Base-by-base conservation (phyloP, 306 rosid species). In the Citrullus amarus region DNA sequence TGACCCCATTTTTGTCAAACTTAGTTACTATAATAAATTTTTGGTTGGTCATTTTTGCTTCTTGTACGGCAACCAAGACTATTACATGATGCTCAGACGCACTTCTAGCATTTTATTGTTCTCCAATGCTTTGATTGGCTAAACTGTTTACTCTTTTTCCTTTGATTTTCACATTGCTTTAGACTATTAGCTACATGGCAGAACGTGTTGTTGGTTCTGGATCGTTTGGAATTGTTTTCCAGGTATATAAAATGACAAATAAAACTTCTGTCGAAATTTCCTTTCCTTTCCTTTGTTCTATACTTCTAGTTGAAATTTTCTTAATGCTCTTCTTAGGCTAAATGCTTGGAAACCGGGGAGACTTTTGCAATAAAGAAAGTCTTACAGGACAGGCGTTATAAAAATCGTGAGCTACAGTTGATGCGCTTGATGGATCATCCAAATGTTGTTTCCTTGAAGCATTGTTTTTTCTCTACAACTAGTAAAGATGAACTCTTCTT, bases 161-260 rank as follows among this genome's bases (percentile, higher is more conserved):
- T 81, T 25, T 78, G 53, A 76, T 87, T 71, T 44, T 53, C 63
- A 81, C 82, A 81, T 85, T 67, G 53, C 32, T 67, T 18, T 92
- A 92, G 98, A 94, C 98, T 44, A 85, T 92, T 87, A 94, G 97
- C 85, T 94, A 92, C 86, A 94, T 94, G 98, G 98, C 98, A 4
- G 97, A 94, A 81, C 96, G 96, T 67, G 92, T 90, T 80, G 98
- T 92, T 30, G 98, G 98, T 77, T 90, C 92, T n/a, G 96, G 97
- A 82, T 94, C 98, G 55, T 92, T 94, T 78, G 98, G 98, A 77
- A 83, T 90, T 41, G 98, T 94, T 84, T 94, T 90, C 83, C 98
- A 90, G 96, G 98, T 92, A 86, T 75, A 82, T 80, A 68, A 69
- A 78, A 79, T 50, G 81, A 43, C 61, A 30, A 9, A 46, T 63